Base-by-base conservation (phyloP, 2,329 filamentous ascomycete genomes). In the Fusarium solani-melongenae region DNA sequence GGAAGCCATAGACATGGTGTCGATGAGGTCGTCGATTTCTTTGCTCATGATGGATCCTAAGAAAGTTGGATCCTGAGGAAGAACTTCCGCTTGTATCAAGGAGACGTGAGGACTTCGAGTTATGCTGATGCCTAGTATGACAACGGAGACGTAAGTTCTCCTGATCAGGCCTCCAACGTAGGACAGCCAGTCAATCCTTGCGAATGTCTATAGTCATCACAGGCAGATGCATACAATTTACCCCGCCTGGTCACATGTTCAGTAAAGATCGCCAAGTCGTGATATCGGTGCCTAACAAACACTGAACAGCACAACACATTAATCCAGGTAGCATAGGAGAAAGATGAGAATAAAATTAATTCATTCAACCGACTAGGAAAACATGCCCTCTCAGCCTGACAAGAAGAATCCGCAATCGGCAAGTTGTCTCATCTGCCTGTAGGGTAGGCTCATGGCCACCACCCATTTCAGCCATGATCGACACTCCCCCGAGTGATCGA, bases 1-100 rank as follows among this genome's bases (percentile, higher is more conserved):
- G 3, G 76, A 77, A n/a, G 69, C 64, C 38, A 51, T 69, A 14
- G 76, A 77, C 60, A 76, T 70, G 12, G 62, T 44, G 15, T 77
- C 76, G 41, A 49, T 46, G 14, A 70, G 3, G 10, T 74, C 76
- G 5, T n/a, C 33, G 9, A 62, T 38, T 3, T 77, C 73, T 53
- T 76, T 77, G 58, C 62, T 51, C 75, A 74, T 74, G 6, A 29
- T 22, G 6, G 20, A 44, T 22, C 20, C 39, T 14, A 20, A 14
- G n/a, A 11, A 41, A 22, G 12, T 3, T 22, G 20, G n/a, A 41
- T 14, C 39, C 39, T 44, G 39, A 22, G 39, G 39, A 44, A 22
- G 15, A 20, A 24, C 10, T 14, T 14, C 15, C 17, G 46, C 20
- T n/a, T 51, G 46, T 51, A 17, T 51, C n/a, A 8, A 49, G 15